phyloP scores from a whole-genome alignment of 345 rosid species.

The Eucalyptus polyanthemos region DNA sequence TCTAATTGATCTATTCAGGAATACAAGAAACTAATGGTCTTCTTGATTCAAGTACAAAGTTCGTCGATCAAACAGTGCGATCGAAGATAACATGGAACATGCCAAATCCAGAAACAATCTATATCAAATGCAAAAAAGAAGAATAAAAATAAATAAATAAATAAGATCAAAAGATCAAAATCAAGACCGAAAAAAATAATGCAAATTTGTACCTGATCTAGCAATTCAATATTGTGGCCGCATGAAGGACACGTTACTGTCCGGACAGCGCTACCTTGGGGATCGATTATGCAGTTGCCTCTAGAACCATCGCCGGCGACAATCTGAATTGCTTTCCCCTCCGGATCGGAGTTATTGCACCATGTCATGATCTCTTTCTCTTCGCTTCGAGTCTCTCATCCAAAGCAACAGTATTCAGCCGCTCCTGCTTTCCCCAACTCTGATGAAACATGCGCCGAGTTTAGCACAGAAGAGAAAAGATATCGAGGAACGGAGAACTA shows the following conservation, averaged over 20 bases:
- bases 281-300: not conserved
- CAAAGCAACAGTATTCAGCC: not conserved
- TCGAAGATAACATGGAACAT: not conserved
- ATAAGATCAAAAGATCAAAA: not conserved
- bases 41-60: not conserved
- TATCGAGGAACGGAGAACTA: no score
- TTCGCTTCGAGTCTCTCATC: not conserved
- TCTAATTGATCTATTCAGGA: not conserved
- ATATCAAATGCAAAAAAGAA: not conserved
- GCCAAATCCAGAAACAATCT: not conserved
- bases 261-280: not conserved
- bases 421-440: not conserved
- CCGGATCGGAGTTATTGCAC: not conserved
- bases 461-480: no score
- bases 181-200: not conserved
- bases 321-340: not conserved
- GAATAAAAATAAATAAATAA: not conserved
- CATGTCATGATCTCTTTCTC: not conserved
- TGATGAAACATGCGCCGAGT: no score
- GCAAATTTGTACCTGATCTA: constrained; percentile 42
- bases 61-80: not conserved
- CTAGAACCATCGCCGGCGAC: not conserved
- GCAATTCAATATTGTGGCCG: constrained; percentile 40
- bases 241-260: constrained; percentile 62
- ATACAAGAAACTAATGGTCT: not conserved